phyloP scores from a whole-genome alignment of 352 stramenopile genomes.

The Pythium chondricola region DNA sequence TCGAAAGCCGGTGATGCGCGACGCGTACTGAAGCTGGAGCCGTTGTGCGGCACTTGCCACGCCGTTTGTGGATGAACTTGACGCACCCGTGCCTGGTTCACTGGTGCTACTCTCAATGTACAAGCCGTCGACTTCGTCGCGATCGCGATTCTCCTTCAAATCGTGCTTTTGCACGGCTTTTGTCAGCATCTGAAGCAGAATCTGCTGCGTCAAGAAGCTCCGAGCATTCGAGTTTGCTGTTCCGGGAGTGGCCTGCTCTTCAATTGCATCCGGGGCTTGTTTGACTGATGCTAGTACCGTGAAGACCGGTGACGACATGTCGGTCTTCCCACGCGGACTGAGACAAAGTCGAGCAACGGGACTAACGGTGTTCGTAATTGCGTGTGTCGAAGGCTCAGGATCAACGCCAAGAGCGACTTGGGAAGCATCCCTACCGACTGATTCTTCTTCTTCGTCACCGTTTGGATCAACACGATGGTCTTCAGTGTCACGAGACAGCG shows the following conservation, averaged over 20 bases:
- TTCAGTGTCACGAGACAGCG: too few relatives aligned
- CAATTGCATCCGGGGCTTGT: too few relatives aligned
- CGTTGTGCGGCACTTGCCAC: slow-evolving; percentile 16
- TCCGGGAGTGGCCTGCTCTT: too few relatives aligned
- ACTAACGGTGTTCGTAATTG: slow-evolving; percentile 20
- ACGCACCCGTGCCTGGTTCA: slow-evolving; percentile 3
- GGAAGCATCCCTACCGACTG: too few relatives aligned
- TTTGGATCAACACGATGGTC: too few relatives aligned
- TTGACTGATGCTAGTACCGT: too few relatives aligned
- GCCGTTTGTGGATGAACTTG: neutral
- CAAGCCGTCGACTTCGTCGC: slow-evolving; percentile 25
- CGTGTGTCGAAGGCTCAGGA: too few relatives aligned
- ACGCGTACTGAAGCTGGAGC: slow-evolving; percentile 35
- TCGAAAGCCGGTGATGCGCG: slow-evolving; percentile 48
- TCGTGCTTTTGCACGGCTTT: slow-evolving; percentile 73
- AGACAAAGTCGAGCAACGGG: slow-evolving; percentile 30
- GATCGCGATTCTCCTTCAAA: slow-evolving; percentile 55
- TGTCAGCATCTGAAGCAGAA: slow-evolving; percentile 54
- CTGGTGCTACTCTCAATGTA: slow-evolving; percentile 6
- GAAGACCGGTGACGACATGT: neutral
- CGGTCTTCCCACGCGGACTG: slow-evolving; percentile 32
- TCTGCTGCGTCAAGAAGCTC: slow-evolving; percentile 47
- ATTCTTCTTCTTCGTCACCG: too few relatives aligned
- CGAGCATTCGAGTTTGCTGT: too few relatives aligned
- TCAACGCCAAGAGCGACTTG: too few relatives aligned